phyloP scores from a whole-genome alignment of 2,329 filamentous ascomycete species.

The Pezicula radicicola region DNA sequence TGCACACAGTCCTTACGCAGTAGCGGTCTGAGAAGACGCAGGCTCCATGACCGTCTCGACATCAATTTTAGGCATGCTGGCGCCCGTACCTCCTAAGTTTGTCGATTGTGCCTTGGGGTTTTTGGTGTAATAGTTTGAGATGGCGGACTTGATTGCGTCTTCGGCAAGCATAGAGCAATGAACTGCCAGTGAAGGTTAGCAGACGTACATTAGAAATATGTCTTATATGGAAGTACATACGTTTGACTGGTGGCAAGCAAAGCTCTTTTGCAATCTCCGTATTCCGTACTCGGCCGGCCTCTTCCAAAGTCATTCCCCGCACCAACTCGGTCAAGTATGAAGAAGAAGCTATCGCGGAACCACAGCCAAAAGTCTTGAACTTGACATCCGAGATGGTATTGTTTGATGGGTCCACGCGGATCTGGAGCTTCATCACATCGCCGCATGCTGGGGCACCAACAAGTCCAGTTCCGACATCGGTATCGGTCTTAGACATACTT shows the following conservation, averaged over 20 bases:
- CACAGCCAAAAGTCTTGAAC: conserved; percentile 98
- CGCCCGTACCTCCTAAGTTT: conserved; percentile 72
- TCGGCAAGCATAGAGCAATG: conserved; percentile 93
- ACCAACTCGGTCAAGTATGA: conserved; percentile 95
- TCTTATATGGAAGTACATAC: conserved; percentile 48
- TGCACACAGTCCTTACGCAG: conserved; percentile 10
- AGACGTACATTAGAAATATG: conserved; percentile 6
- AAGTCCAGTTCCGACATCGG: conserved; percentile 84
- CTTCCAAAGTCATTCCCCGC: conserved; percentile 92
- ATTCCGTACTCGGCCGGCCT: conserved; percentile 90
- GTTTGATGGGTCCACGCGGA: conserved; percentile 82
- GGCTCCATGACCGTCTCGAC: conserved; percentile 51
- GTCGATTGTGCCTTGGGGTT: conserved; percentile 75
- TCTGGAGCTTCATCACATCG: conserved; percentile 93
- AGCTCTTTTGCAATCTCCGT: conserved; percentile 98
- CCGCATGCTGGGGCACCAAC: conserved; percentile 88
- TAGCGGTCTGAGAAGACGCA: conserved; percentile 18
- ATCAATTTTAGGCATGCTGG: conserved; percentile 64
- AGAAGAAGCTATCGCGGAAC: conserved; percentile 89
- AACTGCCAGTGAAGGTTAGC: conserved; percentile 45
- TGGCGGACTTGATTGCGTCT: conserved; percentile 89
- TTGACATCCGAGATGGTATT: conserved; percentile 92
- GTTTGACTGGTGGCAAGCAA: conserved; percentile 82
- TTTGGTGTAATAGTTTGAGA: conserved; percentile 88
- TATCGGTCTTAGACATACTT: conserved; percentile 74